Evolutionary conservation across 2,329 filamentous ascomycete species (phyloP).

Genomic region (Dendryphion nanum): DNA sequence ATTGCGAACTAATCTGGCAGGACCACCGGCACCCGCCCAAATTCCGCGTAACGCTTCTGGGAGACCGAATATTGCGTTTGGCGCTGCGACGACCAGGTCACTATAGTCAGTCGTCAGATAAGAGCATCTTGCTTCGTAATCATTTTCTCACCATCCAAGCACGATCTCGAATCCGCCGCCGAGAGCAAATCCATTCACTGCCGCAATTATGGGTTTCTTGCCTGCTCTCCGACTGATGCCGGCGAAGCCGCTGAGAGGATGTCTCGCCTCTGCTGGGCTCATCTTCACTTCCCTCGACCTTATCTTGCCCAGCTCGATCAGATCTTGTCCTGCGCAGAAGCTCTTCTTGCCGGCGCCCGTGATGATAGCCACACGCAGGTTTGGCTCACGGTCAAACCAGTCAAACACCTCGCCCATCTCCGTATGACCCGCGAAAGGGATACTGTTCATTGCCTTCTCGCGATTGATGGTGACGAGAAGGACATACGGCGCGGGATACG

Average conservation of each 20-base stretch:
- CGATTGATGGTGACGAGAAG: constrained; percentile 56
- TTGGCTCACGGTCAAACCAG: constrained; percentile 55
- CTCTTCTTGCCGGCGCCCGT: constrained; percentile 54
- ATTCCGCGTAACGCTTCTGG: constrained; percentile 57
- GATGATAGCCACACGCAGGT: constrained; percentile 46
- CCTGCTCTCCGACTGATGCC: constrained; percentile 57
- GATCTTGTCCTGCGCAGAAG: constrained; percentile 57
- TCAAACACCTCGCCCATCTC: constrained; percentile 51
- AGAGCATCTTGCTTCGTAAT: neutral
- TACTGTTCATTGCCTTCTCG: constrained; percentile 49
- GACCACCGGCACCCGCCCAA: constrained; percentile 53
- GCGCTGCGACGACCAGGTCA: constrained; percentile 55
- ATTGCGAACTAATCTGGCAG: constrained; percentile 52
- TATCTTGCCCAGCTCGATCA: constrained; percentile 46
- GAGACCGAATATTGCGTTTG: constrained; percentile 52
- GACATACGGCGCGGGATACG: constrained; percentile 48
- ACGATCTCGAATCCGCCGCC: constrained; percentile 60
- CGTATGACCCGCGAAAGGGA: constrained; percentile 43
- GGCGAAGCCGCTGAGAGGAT: constrained; percentile 52
- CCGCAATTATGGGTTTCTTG: constrained; percentile 61
- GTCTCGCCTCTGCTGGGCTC: constrained; percentile 28
- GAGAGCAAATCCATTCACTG: constrained; percentile 58
- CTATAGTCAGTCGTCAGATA: constrained; percentile 23
- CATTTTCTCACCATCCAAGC: constrained; percentile 55
- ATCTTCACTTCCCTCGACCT: constrained; percentile 21